These are phyloP conservation scores for Rosa lucieae DNA, from an alignment of 306 rosid genomes.

Conservation along the genomic window DNA sequence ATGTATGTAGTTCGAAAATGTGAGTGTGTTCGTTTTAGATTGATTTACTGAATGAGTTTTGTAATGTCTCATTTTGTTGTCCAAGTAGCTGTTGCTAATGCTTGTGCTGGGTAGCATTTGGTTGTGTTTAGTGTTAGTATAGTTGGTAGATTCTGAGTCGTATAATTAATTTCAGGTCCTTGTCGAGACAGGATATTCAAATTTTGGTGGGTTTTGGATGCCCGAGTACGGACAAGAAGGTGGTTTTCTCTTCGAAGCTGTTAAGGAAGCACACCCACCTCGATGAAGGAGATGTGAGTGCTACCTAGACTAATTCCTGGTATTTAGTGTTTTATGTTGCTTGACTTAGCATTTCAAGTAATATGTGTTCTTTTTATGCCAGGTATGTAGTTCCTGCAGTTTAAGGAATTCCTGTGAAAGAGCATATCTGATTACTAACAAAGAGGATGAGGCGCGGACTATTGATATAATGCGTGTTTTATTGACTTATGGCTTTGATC, in stretches of 20 bases:
- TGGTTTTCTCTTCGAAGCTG: slow-evolving; percentile 91
- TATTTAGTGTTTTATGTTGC: neutral
- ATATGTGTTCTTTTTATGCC: slow-evolving; percentile 39
- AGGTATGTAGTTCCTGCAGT: slow-evolving; percentile 99
- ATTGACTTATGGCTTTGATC: slow-evolving; percentile 77
- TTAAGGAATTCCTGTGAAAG: slow-evolving; percentile 88
- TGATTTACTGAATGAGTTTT: too few relatives aligned
- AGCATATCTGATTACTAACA: slow-evolving; percentile 76
- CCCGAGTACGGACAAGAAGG: slow-evolving; percentile 84
- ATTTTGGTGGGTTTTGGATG: slow-evolving; percentile 93
- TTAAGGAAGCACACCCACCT: slow-evolving; percentile 85
- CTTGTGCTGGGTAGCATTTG: slow-evolving; percentile 15
- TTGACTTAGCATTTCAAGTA: slow-evolving; percentile 14
- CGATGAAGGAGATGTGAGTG: slow-evolving; percentile 99
- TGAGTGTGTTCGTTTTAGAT: too few relatives aligned
- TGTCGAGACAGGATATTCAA: slow-evolving; percentile 85
- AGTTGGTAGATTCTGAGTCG: slow-evolving; percentile 33
- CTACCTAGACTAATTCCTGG: slow-evolving; percentile 2
- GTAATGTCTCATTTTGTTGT: too few relatives aligned
- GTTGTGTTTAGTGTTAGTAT: slow-evolving; percentile 4
- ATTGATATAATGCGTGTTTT: slow-evolving; percentile 86
- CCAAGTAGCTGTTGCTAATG: slow-evolving; percentile 10
- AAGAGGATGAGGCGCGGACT: slow-evolving; percentile 90
- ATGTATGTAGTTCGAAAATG: neutral
- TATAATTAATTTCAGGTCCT: slow-evolving; percentile 66